Evolutionary conservation across 257 asterid species (phyloP).

Genomic region (Knoxia roxburghii): DNA sequence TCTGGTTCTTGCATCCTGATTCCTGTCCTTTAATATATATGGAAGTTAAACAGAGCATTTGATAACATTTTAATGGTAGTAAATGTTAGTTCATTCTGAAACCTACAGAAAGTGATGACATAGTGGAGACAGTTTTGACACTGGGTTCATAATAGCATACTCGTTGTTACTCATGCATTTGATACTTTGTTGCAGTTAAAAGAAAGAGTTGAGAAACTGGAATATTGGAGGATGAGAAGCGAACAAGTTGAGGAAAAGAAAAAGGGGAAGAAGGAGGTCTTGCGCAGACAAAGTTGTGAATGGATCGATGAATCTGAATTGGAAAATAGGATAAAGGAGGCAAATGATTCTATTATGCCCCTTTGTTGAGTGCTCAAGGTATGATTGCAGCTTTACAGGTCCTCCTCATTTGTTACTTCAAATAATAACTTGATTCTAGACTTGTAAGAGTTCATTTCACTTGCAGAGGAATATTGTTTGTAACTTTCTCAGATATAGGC

Average conservation of each 20-base stretch:
- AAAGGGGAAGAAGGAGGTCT: slow-evolving; percentile 46
- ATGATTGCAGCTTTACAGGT: too few species aligned
- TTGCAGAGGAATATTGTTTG: too few species aligned
- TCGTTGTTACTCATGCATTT: neutral
- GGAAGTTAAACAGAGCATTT: slow-evolving; percentile 1
- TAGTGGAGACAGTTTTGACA: too few species aligned
- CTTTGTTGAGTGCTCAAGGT: too few species aligned
- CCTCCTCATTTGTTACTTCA: too few species aligned
- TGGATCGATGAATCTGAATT: slow-evolving; percentile 53
- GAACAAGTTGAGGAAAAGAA: slow-evolving; percentile 42
- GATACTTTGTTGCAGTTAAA: slow-evolving; percentile 40
- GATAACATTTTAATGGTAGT: neutral
- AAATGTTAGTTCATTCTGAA: neutral
- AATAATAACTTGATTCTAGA: too few species aligned
- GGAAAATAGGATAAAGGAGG: slow-evolving; percentile 24
- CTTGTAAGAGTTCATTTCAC: too few species aligned
- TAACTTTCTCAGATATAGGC: too few species aligned
- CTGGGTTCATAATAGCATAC: too few species aligned
- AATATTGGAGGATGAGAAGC: slow-evolving; percentile 72
- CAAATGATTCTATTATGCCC: slow-evolving; percentile 3
- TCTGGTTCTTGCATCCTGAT: neutral
- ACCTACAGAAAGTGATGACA: neutral
- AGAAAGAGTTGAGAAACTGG: slow-evolving; percentile 75
- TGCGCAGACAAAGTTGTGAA: slow-evolving; percentile 50
- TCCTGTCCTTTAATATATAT: neutral